Conservation (phyloP, 768 basidiomycete genomes). For the Cubamyces sp. region DNA sequence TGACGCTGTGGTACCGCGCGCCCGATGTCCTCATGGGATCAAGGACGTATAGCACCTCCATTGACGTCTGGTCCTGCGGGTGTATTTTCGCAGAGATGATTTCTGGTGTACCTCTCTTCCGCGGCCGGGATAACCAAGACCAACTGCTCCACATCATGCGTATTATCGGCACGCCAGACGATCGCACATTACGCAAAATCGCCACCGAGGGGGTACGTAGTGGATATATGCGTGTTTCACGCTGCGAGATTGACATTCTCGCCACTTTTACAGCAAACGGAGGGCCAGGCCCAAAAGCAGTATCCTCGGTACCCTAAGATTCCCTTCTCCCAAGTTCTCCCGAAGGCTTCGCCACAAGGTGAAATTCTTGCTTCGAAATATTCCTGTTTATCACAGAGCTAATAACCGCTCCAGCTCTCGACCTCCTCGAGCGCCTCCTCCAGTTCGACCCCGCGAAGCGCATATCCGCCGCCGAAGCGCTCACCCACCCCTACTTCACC, state of each 20-base stretch:
- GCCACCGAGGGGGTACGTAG: constrained; percentile 80
- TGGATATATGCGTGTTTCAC: not conserved
- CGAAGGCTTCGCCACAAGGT: constrained; percentile 88
- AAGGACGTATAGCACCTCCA: constrained; percentile 95
- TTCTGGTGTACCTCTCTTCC: constrained; percentile 92
- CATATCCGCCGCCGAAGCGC: constrained; percentile 87
- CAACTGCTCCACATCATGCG: constrained; percentile 98
- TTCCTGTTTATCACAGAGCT: not conserved
- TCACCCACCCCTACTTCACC: constrained; percentile 90
- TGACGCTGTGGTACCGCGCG: constrained; percentile 98
- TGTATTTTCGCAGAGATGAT: constrained; percentile 99
- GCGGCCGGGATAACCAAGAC: constrained; percentile 96
- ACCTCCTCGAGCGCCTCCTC: constrained; percentile 90
- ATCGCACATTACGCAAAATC: constrained; percentile 86
- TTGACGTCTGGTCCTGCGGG: constrained; percentile 98
- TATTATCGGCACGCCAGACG: constrained; percentile 93
- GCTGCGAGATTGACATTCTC: not conserved
- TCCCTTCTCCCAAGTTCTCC: constrained; percentile 77
- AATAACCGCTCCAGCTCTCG: constrained; percentile 59
- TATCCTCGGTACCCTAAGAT: constrained; percentile 89
- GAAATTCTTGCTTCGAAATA: constrained; percentile 15
- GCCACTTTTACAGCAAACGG: constrained; percentile 41
- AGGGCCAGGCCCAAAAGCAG: constrained; percentile 81
- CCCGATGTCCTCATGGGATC: constrained; percentile 97
- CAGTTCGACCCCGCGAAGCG: constrained; percentile 96